Evolutionary conservation across 129 eudicot genomes (phyloP).

Genomic region (Rutidosis leptorrhynchoides): DNA sequence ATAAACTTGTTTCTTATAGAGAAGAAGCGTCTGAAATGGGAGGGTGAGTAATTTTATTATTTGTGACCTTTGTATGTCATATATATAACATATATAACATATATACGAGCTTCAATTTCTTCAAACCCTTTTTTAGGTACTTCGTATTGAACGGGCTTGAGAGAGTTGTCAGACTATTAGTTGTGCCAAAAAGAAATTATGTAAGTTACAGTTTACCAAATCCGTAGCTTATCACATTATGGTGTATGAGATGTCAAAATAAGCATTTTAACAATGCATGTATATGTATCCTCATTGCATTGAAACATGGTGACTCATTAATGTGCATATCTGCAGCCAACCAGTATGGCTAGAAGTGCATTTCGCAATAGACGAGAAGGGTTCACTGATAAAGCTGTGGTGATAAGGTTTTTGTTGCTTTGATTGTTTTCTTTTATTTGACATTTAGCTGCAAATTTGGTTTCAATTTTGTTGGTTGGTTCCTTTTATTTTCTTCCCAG

Average conservation of each 20-base stretch:
- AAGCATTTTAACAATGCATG: conserved; percentile 4
- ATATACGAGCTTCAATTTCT: neutral
- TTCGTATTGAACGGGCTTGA: conserved; percentile 88
- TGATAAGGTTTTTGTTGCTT: conserved; percentile 57
- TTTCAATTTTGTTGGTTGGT: conserved; percentile 9
- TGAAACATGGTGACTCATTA: neutral
- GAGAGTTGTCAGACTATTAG: conserved; percentile 71
- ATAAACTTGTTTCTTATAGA: conserved; percentile 47
- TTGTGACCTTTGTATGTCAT: neutral
- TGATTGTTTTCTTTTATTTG: conserved; percentile 2
- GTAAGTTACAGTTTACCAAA: conserved; percentile 42
- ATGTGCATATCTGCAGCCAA: conserved; percentile 54
- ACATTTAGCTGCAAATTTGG: neutral
- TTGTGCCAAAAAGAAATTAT: conserved; percentile 83
- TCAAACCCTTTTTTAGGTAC: conserved; percentile 49
- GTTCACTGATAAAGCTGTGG: conserved; percentile 89
- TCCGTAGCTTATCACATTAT: neutral
- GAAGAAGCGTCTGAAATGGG: conserved; percentile 96
- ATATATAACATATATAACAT: neutral
- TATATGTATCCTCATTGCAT: neutral
- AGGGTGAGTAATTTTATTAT: conserved; percentile 54
- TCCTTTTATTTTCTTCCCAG: conserved; percentile 36
- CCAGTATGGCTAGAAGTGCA: conserved; percentile 74
- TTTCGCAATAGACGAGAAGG: conserved; percentile 84
- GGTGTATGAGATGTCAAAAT: neutral